Evolutionary conservation across 2,329 filamentous ascomycete genomes (phyloP), one percentile per base, ranked within the genome.

Genomic region (Dactylonectria macrodidyma): DNA sequence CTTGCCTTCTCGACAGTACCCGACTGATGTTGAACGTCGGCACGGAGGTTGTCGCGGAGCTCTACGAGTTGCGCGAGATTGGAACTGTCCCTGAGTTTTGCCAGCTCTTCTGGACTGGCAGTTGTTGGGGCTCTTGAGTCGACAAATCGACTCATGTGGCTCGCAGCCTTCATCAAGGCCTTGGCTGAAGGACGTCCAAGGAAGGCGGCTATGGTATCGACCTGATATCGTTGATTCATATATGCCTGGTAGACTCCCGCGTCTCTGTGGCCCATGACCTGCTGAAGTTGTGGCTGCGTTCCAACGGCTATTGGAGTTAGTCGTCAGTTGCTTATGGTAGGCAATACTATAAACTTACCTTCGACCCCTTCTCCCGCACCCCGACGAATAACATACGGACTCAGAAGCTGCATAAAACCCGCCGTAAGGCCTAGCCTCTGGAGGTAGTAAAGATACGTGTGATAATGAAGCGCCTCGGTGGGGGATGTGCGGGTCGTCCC

Each of bases 121-220:
- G 48, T 19, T 30, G 48, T 51, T 10, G 48, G 46, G 22, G 48
- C 48, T 26, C 48, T 51, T 51, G 22, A 26, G 5, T 51, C 48
- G 22, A 51, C 48, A 26, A 51, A 51, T 26, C 48, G 22, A 51
- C 48, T 51, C 48, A 51, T 51, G 16, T 51, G 48, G 30, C 22
- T 51, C 30, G 22, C 48, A 14, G 48, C 48, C 19, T 51, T 51
- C 22, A 51, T 51, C 22, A 51, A 30, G 19, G 22, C 48, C 19
- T 10, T 30, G 22, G 26, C 19, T 30, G 48, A 51, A 10, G 22
- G 19, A 51, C 48, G 22, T 14, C 48, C 48, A 30, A 51, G 48
- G 22, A 51, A 51, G 22, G 48, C 48, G 12, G 48, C 48, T 10
- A 26, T 51, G 22, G 11, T 11, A 16, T 51, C 22, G 11, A 51